phyloP scores from a whole-genome alignment of 257 asterid species.

The Vinca minor region DNA sequence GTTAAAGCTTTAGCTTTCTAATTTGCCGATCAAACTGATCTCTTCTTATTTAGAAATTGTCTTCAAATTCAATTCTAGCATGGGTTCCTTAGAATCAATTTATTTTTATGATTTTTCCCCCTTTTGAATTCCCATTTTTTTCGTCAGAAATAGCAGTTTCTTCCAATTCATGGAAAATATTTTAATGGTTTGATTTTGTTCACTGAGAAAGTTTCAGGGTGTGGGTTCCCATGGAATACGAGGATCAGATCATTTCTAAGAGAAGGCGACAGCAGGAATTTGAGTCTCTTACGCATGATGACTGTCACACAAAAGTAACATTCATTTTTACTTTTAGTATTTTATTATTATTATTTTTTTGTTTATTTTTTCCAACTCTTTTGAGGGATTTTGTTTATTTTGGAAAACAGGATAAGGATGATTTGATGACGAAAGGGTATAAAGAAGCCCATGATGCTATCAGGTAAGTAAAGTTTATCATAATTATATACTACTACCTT shows the following conservation, averaged over 20 bases:
- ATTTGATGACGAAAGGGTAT: constrained; percentile 29
- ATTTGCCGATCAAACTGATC: background rate
- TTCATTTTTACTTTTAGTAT: too few species aligned
- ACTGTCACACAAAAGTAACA: constrained; percentile 27
- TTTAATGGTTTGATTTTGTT: background rate
- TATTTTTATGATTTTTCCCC: background rate
- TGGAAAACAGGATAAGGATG: constrained; percentile 33
- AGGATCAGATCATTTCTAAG: constrained; percentile 23
- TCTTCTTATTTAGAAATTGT: background rate
- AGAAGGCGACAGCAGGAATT: constrained; percentile 26
- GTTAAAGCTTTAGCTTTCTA: constrained; percentile 9
- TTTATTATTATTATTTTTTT: constrained; percentile 10
- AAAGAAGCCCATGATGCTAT: constrained; percentile 50
- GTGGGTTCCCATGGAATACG: constrained; percentile 31
- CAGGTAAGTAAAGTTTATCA: constrained; percentile 33
- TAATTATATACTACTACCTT: background rate
- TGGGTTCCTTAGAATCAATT: too few species aligned
- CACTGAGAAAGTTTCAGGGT: constrained; percentile 26
- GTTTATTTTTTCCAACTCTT: background rate
- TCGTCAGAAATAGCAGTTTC: background rate
- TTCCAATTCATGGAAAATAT: background rate
- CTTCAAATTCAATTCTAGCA: too few species aligned
- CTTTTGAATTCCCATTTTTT: too few species aligned
- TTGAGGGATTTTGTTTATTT: background rate
- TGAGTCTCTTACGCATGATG: constrained; percentile 25